phyloP scores from a whole-genome alignment of 768 basidiomycete species.

The Asterophora parasitica region DNA sequence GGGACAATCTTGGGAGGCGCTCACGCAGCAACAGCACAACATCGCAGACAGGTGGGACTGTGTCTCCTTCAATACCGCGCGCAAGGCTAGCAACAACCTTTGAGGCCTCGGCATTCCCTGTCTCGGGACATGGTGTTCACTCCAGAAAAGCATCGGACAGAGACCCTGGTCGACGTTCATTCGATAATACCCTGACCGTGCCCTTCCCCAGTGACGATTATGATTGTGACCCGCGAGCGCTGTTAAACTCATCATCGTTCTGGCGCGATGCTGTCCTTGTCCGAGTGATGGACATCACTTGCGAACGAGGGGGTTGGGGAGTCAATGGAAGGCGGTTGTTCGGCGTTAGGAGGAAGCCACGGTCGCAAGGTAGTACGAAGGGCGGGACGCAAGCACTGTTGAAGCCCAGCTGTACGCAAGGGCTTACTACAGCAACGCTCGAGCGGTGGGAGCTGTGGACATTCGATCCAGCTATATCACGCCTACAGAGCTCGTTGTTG shows the following conservation, averaged over 20 bases:
- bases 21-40: conserved; percentile 62
- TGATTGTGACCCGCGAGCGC: conserved; percentile 31
- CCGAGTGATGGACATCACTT: conserved; percentile 49
- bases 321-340: conserved; percentile 49
- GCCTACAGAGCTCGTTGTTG: conserved; percentile 47
- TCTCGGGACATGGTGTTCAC: conserved; percentile 77
- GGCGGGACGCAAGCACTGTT: conserved; percentile 12
- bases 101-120: conserved; percentile 61
- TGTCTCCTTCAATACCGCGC: conserved; percentile 45
- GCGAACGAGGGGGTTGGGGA: conserved; percentile 81
- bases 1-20: conserved; percentile 45
- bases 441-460: conserved; percentile 85
- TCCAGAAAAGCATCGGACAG: conserved; percentile 71
- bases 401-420: conserved; percentile 24
- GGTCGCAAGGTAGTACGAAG: conserved; percentile 33
- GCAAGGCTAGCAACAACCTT: conserved; percentile 44
- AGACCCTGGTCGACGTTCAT: conserved; percentile 43
- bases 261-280: conserved; percentile 59
- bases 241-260: conserved; percentile 37
- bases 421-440: conserved; percentile 58
- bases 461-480: conserved; percentile 53
- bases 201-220: conserved; percentile 41
- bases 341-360: conserved; percentile 66
- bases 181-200: conserved; percentile 37
- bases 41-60: conserved; percentile 30